These are phyloP conservation scores for Epithele typhae DNA, from an alignment of 768 basidiomycete species.

Conservation along the genomic window DNA sequence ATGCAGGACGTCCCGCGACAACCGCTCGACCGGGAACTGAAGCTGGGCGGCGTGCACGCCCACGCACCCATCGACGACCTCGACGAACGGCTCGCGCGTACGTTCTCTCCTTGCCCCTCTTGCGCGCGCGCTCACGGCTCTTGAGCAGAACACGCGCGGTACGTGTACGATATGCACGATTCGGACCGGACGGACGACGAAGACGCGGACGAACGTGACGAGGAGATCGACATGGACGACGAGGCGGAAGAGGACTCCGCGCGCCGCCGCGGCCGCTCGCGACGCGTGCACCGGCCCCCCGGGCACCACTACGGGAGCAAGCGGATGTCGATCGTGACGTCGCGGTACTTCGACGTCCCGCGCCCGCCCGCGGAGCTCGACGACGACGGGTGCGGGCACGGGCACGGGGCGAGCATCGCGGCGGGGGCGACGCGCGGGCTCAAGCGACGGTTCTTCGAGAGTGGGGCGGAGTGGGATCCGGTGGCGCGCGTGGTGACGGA, in stretches of 20 bases:
- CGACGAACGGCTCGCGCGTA: slow-evolving; percentile 70
- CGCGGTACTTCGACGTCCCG: slow-evolving; percentile 51
- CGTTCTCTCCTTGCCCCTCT: slow-evolving; percentile 25
- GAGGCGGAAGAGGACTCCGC: slow-evolving; percentile 10
- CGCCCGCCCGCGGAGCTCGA: slow-evolving; percentile 21
- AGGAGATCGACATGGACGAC: too few relatives aligned
- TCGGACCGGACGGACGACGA: slow-evolving; percentile 23
- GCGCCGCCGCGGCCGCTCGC: too few relatives aligned
- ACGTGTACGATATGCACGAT: slow-evolving; percentile 40
- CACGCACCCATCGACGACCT: slow-evolving; percentile 50
- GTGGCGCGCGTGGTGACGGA: slow-evolving; percentile 15
- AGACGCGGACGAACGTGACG: too few relatives aligned
- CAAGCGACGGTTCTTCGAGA: slow-evolving; percentile 59
- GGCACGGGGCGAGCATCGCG: slow-evolving; percentile 23
- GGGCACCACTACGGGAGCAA: slow-evolving; percentile 35
- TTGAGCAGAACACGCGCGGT: slow-evolving; percentile 60
- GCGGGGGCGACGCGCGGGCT: slow-evolving; percentile 6
- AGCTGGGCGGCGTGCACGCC: slow-evolving; percentile 46
- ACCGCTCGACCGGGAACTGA: slow-evolving; percentile 59
- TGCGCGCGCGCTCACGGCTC: neutral
- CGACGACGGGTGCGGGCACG: slow-evolving; percentile 35
- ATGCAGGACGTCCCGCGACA: slow-evolving; percentile 81
- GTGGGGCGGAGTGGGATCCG: slow-evolving; percentile 34
- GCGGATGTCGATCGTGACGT: slow-evolving; percentile 68
- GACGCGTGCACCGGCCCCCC: too few relatives aligned